Base-by-base conservation (phyloP, 306 rosid species). In the Sphenostylis stenocarpa region DNA sequence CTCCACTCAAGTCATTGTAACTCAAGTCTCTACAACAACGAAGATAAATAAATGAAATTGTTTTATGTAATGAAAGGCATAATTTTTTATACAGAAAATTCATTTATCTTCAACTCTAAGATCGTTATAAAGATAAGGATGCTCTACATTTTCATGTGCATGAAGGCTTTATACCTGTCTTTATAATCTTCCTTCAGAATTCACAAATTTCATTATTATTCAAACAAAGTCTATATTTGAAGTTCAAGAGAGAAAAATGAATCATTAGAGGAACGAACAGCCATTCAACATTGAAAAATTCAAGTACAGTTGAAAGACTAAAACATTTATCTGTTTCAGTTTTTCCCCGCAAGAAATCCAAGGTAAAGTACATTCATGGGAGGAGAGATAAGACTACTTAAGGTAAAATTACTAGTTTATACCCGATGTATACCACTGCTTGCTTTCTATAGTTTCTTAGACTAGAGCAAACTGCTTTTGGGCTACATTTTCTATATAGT, bases 11-110 rank as follows among this genome's bases (percentile, higher is more conserved):
- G 60, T 74, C 70, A 73, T 94, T 94, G 80, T 81, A 94, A 83
- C 95, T 92, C 77, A 94, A 91, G 85, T 94, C 98, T 70, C 98
- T 94, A 14, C 79, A 88, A 36, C 21, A 79, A 72, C 17, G 57
- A 49, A 63, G 48, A 55, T 63, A 78, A 70, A 60, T 17, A 44
- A 15, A 44, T 77, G 10, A 43, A 67, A 83, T 67, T 64, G 56
- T 34, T 67, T 77, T 21, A 26, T 19, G 39, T 23, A 43, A 68
- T 23, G 12, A 67, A 67, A 36, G 15, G 6, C 53, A 52, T 62
- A 31, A 11, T 34, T 36, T 16, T 61, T 16, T 5, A 1, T n/a
- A 38, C 9, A 31, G 24, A 72, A 47, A 47, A 43, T 3, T 2
- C 1, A 20, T 11, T 31, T 19, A 28, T 67, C 55, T 68, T 5